phyloP scores from a whole-genome alignment of 139 green algal species.

The Volvox africanus region DNA sequence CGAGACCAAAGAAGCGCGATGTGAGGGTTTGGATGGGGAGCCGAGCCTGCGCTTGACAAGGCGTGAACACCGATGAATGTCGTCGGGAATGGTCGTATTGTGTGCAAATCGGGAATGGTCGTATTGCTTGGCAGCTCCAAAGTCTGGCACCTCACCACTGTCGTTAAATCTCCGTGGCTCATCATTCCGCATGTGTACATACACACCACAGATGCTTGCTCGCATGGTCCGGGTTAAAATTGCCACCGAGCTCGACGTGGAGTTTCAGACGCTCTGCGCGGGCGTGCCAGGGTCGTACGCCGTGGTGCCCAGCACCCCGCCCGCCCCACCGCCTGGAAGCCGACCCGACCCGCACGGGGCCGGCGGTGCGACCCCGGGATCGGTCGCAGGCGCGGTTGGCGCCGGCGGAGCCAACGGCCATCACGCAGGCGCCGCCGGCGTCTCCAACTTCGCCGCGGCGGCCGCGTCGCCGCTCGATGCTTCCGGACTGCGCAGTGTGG shows the following conservation, averaged over 20 bases:
- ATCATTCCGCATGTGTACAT: background rate
- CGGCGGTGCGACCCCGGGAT: background rate
- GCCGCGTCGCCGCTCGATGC: background rate
- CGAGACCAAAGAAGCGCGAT: too few species aligned
- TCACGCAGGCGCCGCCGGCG: background rate
- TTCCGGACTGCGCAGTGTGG: background rate
- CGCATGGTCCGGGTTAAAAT: slow-evolving; percentile 19
- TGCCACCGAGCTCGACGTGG: background rate
- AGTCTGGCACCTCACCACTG: too few species aligned
- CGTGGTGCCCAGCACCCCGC: slow-evolving; percentile 7
- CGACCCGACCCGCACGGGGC: background rate
- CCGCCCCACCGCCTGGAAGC: background rate
- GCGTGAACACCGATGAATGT: too few species aligned
- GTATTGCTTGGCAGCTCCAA: too few species aligned
- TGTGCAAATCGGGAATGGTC: too few species aligned
- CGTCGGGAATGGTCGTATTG: too few species aligned
- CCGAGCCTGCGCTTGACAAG: too few species aligned
- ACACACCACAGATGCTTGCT: background rate
- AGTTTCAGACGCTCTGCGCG: slow-evolving; percentile 24
- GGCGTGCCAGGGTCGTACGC: slow-evolving; percentile 36
- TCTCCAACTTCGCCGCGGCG: background rate
- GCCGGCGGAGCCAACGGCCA: background rate
- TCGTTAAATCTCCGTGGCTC: background rate
- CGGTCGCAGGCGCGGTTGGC: background rate
- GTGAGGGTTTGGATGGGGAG: too few species aligned